Evolutionary conservation across 2,329 filamentous ascomycete species (phyloP), one percentile per base, ranked within the genome.

Genomic region (Exophiala lecanii-corni): DNA sequence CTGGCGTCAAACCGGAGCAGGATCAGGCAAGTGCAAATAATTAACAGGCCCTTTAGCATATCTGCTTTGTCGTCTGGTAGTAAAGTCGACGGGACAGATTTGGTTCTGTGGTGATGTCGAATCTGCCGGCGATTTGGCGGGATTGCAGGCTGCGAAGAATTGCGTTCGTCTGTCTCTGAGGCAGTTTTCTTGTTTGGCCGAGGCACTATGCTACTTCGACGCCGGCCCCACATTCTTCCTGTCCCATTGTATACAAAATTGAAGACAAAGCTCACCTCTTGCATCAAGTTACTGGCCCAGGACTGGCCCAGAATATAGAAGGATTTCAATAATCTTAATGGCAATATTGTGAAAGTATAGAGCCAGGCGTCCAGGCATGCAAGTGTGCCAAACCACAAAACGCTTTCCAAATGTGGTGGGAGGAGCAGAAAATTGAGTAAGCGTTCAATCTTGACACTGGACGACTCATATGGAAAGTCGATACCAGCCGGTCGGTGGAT

Each of bases 321-420:
- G 1, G 92, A 91, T 45, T 89, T 84, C 41, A 85, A 63, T 56
- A 98, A 97, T 2, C 92, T 79, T 46, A 98, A 75, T 0, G 92
- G 92, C 0, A 98, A 71, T 33, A 98, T 95, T 0, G 92, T 98
- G 57, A 98, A 94, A 1, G 88, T 94, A 66, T 96, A 92, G 1
- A 98, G 76, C 89, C 91, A 98, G 1, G 91, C 86, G 62, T 98
- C 92, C 4, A 98, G 72, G 65, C 92, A 98, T 5, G 91, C 89
- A 23, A 97, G 67, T 0, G 86, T 82, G 5, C 92, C 92, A 65
- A 98, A 97, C 47, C 82, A 80, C 4, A 98, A 75, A 0, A 89
- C 84, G 34, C 84, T 78, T 66, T 98, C 92, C 4, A 98, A 73
- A 48, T 84, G 86, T 0, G 80, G 76, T 0, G 91, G 89, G 3